These are phyloP conservation scores for Tetrapyrgos nigripes DNA, from an alignment of 1,284 basidiomycete genomes.

Conservation along the genomic window DNA sequence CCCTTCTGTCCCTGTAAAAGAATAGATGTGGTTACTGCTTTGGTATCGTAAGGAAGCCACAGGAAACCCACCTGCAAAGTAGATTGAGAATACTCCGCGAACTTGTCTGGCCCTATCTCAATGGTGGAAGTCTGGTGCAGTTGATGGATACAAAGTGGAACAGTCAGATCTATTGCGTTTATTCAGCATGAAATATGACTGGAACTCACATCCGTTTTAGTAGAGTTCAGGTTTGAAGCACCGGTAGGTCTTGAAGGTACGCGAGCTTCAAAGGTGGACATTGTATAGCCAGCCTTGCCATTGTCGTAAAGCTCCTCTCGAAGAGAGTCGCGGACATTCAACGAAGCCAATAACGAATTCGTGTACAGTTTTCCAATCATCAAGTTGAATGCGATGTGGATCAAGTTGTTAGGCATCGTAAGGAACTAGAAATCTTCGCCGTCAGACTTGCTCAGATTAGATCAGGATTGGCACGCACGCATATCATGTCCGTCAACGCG, in stretches of 20 bases:
- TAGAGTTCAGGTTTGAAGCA: neutral
- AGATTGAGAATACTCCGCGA: no score
- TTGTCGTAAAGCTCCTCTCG: neutral
- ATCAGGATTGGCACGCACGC: slow-evolving; percentile 8
- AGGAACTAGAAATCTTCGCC: slow-evolving; percentile 6
- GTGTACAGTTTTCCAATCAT: slow-evolving; percentile 18
- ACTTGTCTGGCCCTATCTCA: no score
- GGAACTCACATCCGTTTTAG: neutral
- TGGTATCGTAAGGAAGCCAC: no score
- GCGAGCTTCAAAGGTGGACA: neutral
- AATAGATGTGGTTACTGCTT: no score
- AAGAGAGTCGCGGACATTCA: slow-evolving; percentile 11
- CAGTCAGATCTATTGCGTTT: no score
- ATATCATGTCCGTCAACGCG: slow-evolving; percentile 19
- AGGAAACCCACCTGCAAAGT: no score
- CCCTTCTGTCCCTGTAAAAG: no score
- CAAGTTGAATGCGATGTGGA: slow-evolving; percentile 18
- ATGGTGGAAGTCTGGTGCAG: no score
- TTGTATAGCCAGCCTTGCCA: neutral
- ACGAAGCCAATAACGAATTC: slow-evolving; percentile 11
- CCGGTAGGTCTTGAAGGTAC: neutral
- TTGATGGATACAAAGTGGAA: no score
- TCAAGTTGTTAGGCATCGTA: slow-evolving; percentile 17
- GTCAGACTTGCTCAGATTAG: no score
- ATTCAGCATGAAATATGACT: neutral